Evolutionary conservation across 2,329 filamentous ascomycete species (phyloP).

Genomic region (Chaetomium sp.): DNA sequence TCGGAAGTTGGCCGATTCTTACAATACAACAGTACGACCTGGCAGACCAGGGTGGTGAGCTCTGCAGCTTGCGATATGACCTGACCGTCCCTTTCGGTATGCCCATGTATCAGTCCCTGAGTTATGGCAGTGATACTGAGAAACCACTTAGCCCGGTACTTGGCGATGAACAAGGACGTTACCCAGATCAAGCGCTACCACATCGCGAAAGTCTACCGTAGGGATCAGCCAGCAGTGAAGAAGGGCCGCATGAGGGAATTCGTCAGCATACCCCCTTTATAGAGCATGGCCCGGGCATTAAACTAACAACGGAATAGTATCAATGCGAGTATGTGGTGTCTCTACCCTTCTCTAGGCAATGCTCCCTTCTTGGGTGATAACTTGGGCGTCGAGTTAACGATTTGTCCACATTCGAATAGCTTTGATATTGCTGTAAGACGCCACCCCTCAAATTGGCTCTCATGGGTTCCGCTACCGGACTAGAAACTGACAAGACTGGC

Average conservation of each 20-base stretch:
- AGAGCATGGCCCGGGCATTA: not conserved
- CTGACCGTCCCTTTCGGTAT: constrained; percentile 45
- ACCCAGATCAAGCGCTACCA: constrained; percentile 91
- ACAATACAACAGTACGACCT: constrained; percentile 64
- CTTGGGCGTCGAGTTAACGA: constrained; percentile 7
- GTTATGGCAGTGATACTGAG: constrained; percentile 8
- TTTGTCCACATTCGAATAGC: constrained; percentile 11
- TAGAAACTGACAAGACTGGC: not conserved
- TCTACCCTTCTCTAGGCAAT: too few species aligned
- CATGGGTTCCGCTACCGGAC: not conserved
- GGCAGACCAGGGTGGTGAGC: constrained; percentile 79
- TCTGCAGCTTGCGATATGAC: constrained; percentile 80
- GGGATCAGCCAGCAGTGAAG: constrained; percentile 82
- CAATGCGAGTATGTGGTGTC: constrained; percentile 69
- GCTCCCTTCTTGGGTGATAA: not conserved
- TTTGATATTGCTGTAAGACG: constrained; percentile 76
- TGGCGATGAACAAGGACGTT: constrained; percentile 85
- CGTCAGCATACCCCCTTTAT: constrained; percentile 21
- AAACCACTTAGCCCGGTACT: constrained; percentile 66
- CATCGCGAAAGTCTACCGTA: constrained; percentile 87
- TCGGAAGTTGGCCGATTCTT: not conserved
- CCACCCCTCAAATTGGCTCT: not conserved
- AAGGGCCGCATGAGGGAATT: constrained; percentile 87
- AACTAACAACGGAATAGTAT: constrained; percentile 50
- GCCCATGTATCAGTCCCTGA: not conserved